Conservation (phyloP, 2,329 filamentous ascomycete species). For the Alternaria tenuissima region DNA sequence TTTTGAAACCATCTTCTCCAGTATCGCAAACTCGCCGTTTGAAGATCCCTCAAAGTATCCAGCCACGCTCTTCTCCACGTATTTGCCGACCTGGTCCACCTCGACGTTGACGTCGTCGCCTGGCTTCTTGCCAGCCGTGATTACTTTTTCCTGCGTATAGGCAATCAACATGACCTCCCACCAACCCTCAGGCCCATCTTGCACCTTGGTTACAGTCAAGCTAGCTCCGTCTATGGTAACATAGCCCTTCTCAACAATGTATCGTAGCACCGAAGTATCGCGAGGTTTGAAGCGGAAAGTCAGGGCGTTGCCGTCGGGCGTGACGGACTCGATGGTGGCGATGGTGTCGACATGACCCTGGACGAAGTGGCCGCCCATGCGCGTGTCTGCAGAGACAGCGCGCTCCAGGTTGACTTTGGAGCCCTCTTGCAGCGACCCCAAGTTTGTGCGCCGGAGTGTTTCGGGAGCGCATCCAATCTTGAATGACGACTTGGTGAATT, state of each 20-base stretch:
- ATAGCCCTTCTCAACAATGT: slow-evolving; percentile 96
- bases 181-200: slow-evolving; percentile 82
- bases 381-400: slow-evolving; percentile 86
- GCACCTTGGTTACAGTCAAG: slow-evolving; percentile 86
- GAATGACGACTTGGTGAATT: slow-evolving; percentile 71
- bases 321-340: slow-evolving; percentile 75
- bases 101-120: slow-evolving; percentile 91
- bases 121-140: slow-evolving; percentile 77
- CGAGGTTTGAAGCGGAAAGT: slow-evolving; percentile 83
- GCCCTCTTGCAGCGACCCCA: slow-evolving; percentile 73
- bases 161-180: slow-evolving; percentile 97
- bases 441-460: slow-evolving; percentile 92
- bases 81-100: slow-evolving; percentile 88
- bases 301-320: slow-evolving; percentile 86
- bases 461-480: slow-evolving; percentile 94
- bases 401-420: slow-evolving; percentile 91
- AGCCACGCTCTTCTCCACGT: slow-evolving; percentile 86
- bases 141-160: slow-evolving; percentile 93
- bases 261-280: slow-evolving; percentile 74
- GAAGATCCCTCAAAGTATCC: slow-evolving; percentile 74
- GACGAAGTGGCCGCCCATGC: slow-evolving; percentile 98
- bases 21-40: slow-evolving; percentile 59
- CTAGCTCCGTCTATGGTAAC: slow-evolving; percentile 94
- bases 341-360: slow-evolving; percentile 96
- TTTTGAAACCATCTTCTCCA: slow-evolving; percentile 66